phyloP scores from a whole-genome alignment of 2,329 filamentous ascomycete genomes.

The Didymella lethalis region DNA sequence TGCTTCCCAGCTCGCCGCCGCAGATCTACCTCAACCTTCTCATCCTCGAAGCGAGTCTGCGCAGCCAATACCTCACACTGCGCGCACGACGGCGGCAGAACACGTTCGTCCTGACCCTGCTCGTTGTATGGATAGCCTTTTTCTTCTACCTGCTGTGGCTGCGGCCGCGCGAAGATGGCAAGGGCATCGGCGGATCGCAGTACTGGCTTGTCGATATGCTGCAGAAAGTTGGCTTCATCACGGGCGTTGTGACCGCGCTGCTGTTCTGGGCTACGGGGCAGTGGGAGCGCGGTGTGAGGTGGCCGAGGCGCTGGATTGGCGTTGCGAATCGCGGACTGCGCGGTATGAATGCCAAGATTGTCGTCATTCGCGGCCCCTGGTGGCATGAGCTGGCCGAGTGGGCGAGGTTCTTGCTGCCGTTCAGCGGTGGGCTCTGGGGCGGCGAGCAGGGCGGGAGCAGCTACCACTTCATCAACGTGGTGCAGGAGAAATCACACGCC shows the following conservation, averaged over 20 bases:
- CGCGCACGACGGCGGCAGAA: constrained; percentile 89
- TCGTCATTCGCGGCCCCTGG: constrained; percentile 83
- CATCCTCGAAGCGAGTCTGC: constrained; percentile 92
- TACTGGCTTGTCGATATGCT: constrained; percentile 95
- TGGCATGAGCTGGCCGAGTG: constrained; percentile 79
- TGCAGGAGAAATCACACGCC: constrained; percentile 43
- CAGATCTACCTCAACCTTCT: constrained; percentile 99
- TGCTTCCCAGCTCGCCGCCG: constrained; percentile 86
- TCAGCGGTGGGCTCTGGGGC: constrained; percentile 56
- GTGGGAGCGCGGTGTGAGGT: constrained; percentile 93
- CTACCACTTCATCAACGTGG: constrained; percentile 79
- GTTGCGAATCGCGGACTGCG: constrained; percentile 89
- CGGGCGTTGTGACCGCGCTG: constrained; percentile 83
- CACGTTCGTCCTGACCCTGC: constrained; percentile 85
- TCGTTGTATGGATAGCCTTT: constrained; percentile 80
- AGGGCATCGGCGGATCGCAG: constrained; percentile 87
- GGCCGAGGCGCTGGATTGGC: constrained; percentile 90
- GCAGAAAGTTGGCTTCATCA: constrained; percentile 91
- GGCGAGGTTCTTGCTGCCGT: constrained; percentile 78
- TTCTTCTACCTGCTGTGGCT: constrained; percentile 93
- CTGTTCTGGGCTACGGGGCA: constrained; percentile 95
- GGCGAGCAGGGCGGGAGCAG: constrained; percentile 66
- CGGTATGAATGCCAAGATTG: constrained; percentile 94
- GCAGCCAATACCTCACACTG: constrained; percentile 90
- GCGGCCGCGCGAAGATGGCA: constrained; percentile 93